Conservation (phyloP, 2,329 filamentous ascomycete species). For the Lachnellula occidentalis region DNA sequence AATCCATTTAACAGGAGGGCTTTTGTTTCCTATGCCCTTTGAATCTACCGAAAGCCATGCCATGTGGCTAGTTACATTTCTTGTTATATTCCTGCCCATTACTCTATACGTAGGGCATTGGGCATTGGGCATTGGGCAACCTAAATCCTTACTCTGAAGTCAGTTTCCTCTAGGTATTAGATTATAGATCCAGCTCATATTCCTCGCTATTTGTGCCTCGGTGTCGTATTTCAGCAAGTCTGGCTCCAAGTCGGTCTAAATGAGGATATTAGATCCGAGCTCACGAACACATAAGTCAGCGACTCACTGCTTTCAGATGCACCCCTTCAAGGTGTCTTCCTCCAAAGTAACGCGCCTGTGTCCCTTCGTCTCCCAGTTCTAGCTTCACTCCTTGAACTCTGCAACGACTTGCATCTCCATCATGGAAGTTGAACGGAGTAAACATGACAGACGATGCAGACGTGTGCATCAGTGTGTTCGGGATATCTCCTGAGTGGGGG, state of each 20-base stretch:
- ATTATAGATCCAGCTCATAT: neutral
- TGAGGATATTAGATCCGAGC: neutral
- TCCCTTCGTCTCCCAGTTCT: neutral
- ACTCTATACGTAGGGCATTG: neutral
- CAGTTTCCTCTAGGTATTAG: neutral
- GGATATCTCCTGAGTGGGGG: conserved; percentile 48
- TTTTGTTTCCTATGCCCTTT: no score
- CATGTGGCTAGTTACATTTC: no score
- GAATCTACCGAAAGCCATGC: no score
- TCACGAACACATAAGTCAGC: neutral
- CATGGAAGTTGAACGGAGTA: conserved; percentile 12
- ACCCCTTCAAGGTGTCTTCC: neutral
- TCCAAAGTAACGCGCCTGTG: conserved; percentile 6
- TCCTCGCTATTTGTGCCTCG: neutral
- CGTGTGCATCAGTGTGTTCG: conserved; percentile 38
- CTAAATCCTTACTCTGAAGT: neutral
- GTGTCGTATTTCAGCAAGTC: neutral
- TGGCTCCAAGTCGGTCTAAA: conserved; percentile 7
- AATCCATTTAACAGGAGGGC: no score
- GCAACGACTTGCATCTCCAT: conserved; percentile 5
- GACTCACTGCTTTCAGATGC: conserved; percentile 4
- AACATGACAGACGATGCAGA: conserved; percentile 11
- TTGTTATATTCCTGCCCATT: no score
- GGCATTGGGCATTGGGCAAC: neutral
- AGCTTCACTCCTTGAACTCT: conserved; percentile 8